Conservation (phyloP, 768 basidiomycete genomes). For the Suillus hirtellus region DNA sequence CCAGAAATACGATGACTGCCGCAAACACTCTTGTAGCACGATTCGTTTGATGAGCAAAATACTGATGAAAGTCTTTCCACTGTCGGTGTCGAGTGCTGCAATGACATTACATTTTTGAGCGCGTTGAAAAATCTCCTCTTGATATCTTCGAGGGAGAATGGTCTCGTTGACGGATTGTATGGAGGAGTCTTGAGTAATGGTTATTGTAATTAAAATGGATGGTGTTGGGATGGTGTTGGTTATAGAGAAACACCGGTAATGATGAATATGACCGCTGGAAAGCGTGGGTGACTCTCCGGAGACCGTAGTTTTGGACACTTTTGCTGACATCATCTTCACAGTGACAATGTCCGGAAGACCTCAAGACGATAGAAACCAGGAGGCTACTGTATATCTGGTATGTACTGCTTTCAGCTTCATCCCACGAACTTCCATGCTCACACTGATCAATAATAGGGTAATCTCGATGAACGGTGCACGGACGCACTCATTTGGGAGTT, state of each 20-base stretch:
- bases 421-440: background rate
- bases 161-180: slow-evolving; percentile 33
- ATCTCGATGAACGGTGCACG: slow-evolving; percentile 91
- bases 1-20: slow-evolving; percentile 76
- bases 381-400: slow-evolving; percentile 87
- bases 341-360: slow-evolving; percentile 42
- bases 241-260: background rate
- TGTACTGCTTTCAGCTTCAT: slow-evolving; percentile 9
- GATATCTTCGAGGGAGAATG: slow-evolving; percentile 51
- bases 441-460: slow-evolving; percentile 60
- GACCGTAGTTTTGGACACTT: background rate
- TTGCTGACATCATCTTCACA: background rate
- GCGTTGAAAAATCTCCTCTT: slow-evolving; percentile 55
- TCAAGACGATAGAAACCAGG: slow-evolving; percentile 89
- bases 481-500: slow-evolving; percentile 97
- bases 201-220: background rate
- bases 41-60: slow-evolving; percentile 76
- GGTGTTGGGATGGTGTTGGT: background rate
- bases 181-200: slow-evolving; percentile 5
- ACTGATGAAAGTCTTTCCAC: slow-evolving; percentile 63
- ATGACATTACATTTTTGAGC: slow-evolving; percentile 55
- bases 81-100: slow-evolving; percentile 59
- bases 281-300: background rate
- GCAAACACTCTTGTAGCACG: slow-evolving; percentile 45
- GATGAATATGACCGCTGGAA: background rate